phyloP scores from a whole-genome alignment of 2,329 filamentous ascomycete genomes.

The Dothistroma pini region DNA sequence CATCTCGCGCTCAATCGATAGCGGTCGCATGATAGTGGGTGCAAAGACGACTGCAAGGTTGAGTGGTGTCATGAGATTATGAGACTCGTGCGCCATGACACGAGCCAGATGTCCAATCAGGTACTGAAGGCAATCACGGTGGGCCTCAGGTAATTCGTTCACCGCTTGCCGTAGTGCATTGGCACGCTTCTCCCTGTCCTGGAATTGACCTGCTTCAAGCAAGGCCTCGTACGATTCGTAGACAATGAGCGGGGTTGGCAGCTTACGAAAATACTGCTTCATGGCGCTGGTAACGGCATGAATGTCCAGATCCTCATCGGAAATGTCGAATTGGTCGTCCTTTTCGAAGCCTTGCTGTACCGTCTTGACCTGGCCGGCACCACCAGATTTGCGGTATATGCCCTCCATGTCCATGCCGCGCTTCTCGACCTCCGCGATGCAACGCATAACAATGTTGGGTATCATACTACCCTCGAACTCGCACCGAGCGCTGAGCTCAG shows the following conservation, averaged over 20 bases:
- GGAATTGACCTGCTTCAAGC: conserved; percentile 64
- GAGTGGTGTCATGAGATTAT: conserved; percentile 95
- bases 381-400: conserved; percentile 96
- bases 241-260: conserved; percentile 84
- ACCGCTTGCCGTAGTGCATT: conserved; percentile 69
- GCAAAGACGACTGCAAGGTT: conserved; percentile 97
- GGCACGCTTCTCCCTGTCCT: conserved; percentile 64
- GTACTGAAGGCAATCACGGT: conserved; percentile 88
- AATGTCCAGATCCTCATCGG: conserved; percentile 89
- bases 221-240: conserved; percentile 89
- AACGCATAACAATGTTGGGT: conserved; percentile 84
- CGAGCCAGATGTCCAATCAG: conserved; percentile 88
- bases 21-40: conserved; percentile 92
- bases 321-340: conserved; percentile 75
- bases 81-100: conserved; percentile 74
- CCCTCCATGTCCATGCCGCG: conserved; percentile 97
- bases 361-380: conserved; percentile 81
- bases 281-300: conserved; percentile 92
- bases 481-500: conserved; percentile 78
- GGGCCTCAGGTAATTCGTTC: conserved; percentile 72
- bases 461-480: conserved; percentile 87
- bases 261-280: conserved; percentile 95
- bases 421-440: conserved; percentile 93
- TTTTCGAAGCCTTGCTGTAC: conserved; percentile 91
- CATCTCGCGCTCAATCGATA: conserved; percentile 88